A percentile compares a stretch with the other conserved stretches of the same genome.
These are phyloP conservation scores for Pseudogymnoascus sp. DNA, from an alignment of 2,329 filamentous ascomycete species.

Conservation along the genomic window DNA sequence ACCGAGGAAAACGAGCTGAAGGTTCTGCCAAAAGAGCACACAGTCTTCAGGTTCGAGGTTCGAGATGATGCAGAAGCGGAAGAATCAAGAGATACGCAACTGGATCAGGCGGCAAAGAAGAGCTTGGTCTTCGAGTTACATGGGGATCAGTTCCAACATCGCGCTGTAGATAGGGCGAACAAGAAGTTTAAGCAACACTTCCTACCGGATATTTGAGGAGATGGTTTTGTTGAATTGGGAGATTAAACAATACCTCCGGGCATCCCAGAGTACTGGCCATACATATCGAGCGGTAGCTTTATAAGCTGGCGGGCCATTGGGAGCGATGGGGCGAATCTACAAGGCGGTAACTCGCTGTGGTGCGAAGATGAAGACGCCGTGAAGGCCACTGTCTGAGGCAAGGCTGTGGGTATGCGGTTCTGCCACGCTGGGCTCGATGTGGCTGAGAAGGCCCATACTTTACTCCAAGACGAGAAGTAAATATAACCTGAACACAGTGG, in stretches of 20 bases:
- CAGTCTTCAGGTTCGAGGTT: conserved; percentile 72
- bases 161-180: conserved; percentile 77
- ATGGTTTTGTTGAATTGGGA: not conserved
- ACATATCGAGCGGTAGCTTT: not conserved
- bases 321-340: not conserved
- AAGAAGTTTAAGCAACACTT: conserved; percentile 89
- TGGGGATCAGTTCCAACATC: conserved; percentile 78
- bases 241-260: not conserved
- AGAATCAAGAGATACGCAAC: conserved; percentile 20
- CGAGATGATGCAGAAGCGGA: conserved; percentile 17
- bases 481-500: not conserved
- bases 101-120: conserved; percentile 25
- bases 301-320: not conserved
- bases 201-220: conserved; percentile 60
- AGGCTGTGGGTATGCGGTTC: not conserved
- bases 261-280: not conserved
- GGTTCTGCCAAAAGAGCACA: conserved; percentile 82
- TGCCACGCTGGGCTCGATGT: not conserved
- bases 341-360: not conserved
- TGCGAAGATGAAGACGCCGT: not conserved
- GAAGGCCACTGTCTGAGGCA: not conserved
- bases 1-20: conserved; percentile 66
- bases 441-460: not conserved
- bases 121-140: conserved; percentile 75
- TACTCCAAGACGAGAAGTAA: not conserved